These are phyloP conservation scores for Solanum rostratum DNA, from an alignment of 257 asterid genomes.

Conservation along the genomic window DNA sequence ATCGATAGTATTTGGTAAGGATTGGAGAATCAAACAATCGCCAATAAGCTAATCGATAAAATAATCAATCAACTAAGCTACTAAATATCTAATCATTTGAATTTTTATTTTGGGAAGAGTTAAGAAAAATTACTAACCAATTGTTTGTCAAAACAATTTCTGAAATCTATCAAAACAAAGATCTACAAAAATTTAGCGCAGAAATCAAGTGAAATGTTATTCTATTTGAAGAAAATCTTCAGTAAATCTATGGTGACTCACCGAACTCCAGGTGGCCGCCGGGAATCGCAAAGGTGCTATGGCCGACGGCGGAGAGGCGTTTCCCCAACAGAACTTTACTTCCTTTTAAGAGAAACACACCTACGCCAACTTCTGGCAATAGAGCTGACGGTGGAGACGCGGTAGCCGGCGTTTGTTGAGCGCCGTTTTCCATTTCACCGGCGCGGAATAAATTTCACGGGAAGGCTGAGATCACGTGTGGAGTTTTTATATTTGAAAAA, in stretches of 20 bases:
- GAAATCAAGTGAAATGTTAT: too few relatives aligned
- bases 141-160: too few relatives aligned
- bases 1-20: too few relatives aligned
- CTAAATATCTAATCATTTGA: too few relatives aligned
- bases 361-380: conserved; percentile 39
- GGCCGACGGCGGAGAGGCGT: conserved; percentile 49
- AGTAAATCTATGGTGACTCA: not conserved
- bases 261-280: conserved; percentile 84
- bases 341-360: conserved; percentile 38
- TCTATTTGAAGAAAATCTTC: too few relatives aligned
- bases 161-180: too few relatives aligned
- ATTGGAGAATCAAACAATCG: too few relatives aligned
- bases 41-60: too few relatives aligned
- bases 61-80: too few relatives aligned
- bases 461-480: not conserved
- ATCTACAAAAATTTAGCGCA: too few relatives aligned
- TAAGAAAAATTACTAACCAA: too few relatives aligned
- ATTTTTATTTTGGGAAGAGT: too few relatives aligned
- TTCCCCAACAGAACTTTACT: conserved; percentile 46
- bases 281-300: conserved; percentile 50
- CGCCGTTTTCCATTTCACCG: not conserved
- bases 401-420: not conserved
- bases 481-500: not conserved
- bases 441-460: not conserved
- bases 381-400: not conserved